phyloP scores from a whole-genome alignment of 352 stramenopile species.

The Saprolegnia diclina region DNA sequence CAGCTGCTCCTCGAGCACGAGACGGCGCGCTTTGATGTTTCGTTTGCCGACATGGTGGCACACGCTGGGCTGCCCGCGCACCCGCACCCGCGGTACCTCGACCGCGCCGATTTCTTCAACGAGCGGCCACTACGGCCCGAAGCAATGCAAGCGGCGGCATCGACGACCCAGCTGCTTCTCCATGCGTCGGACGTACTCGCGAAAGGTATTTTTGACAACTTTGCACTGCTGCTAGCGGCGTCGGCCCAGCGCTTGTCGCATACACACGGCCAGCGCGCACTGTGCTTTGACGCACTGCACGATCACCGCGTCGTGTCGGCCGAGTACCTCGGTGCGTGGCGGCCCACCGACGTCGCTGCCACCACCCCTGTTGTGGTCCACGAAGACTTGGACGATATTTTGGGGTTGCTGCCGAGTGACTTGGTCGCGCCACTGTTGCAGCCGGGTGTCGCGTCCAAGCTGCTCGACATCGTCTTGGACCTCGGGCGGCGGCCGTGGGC shows the following conservation, averaged over 20 bases:
- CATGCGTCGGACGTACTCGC: background rate
- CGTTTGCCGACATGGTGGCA: constrained; percentile 7
- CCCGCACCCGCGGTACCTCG: constrained; percentile 3
- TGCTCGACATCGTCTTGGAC: constrained; percentile 44
- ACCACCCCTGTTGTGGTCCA: background rate
- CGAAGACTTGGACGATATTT: constrained; percentile 8
- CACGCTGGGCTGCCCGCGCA: background rate
- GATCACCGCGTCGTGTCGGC: background rate
- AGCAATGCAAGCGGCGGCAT: background rate
- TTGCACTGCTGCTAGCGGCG: background rate
- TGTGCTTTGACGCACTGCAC: background rate
- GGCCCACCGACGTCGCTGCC: background rate
- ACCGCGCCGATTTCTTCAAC: background rate
- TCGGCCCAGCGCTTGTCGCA: background rate
- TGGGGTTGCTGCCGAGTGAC: background rate
- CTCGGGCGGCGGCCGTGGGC: constrained; percentile 32
- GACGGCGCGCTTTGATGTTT: background rate
- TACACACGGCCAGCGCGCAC: background rate
- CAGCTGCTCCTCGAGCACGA: background rate
- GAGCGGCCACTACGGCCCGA: background rate
- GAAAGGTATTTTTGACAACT: too few relatives aligned
- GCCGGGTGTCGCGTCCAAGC: background rate
- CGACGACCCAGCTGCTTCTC: background rate
- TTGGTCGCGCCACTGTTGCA: background rate
- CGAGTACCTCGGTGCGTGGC: background rate